Base-by-base conservation (phyloP, 129 eudicot genomes). In the Ambrosia artemisiifolia region DNA sequence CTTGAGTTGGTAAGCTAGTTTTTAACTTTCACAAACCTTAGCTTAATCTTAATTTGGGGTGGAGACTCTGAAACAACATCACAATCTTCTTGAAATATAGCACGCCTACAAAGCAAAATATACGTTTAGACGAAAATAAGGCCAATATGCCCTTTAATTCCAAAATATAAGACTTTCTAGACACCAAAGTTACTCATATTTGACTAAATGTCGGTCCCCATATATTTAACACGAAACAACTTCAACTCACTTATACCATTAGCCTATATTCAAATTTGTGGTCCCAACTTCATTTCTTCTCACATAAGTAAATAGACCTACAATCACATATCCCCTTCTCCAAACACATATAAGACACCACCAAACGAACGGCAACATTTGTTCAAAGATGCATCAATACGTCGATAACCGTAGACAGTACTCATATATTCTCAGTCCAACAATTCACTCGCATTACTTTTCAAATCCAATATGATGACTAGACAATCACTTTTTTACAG, bases 61-160 rank as follows among this genome's bases (percentile, higher is more conserved):
- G 96, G 95, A 42, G 91, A 79, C 53, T 86, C 96, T 63, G 94
- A 81, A 78, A 90, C 81, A 71, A 94, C 71, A 70, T 69, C 73
- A 68, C 96, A 95, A 67, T 95, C 99, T 30, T 95, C 97, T 84
- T 95, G 97, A 76, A 95, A 95, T 90, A 95, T 95, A 30, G 99
- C 91, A 78, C 88, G 65, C 94, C 99, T 95, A 71, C 38, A 72
- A 70, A 4, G 56, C 65, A 67, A 50, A 63, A 49, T 43, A 54
- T 55, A 38, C 66, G 44, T 33, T 70, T 16, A 75, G 72, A 38
- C 64, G 16, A 40, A 56, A 54, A 54, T 75, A 43, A 42, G 17
- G 33, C 79, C 18, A 30, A 40, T 40, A 75, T 28, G 38, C 14
- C 13, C 35, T 61, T 73, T 40, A 40, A 46, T 47, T n/a, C 48